phyloP scores from a whole-genome alignment of 495 filamentous ascomycete species.

The Jackrogersella multiformis region DNA sequence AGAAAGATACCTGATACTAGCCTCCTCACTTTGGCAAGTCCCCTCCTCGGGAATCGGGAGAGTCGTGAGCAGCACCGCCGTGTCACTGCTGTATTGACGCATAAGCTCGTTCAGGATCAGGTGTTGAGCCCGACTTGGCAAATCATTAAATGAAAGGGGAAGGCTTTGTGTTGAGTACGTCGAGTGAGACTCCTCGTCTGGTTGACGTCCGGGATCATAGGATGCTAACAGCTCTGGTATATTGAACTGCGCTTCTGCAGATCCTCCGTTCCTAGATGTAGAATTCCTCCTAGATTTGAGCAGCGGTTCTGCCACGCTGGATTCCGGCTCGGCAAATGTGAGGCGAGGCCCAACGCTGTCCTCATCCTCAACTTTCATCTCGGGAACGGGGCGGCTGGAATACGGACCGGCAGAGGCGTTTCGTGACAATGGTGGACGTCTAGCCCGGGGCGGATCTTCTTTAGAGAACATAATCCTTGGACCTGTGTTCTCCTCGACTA shows the following conservation, averaged over 20 bases:
- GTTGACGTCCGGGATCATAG: conserved; percentile 38
- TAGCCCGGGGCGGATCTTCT: conserved; percentile 43
- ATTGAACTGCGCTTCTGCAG: conserved; percentile 43
- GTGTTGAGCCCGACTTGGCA: conserved; percentile 84
- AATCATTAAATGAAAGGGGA: conserved; percentile 83
- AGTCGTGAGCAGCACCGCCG: conserved; percentile 84
- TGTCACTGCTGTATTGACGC: conserved; percentile 70
- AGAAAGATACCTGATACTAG: conserved; percentile 74
- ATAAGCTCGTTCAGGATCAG: conserved; percentile 88
- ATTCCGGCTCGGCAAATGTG: conserved; percentile 66
- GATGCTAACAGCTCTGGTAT: conserved; percentile 50
- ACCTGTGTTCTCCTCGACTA: conserved; percentile 68
- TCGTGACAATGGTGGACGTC: conserved; percentile 57
- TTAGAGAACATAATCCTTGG: conserved; percentile 83
- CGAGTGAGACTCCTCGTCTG: conserved; percentile 55
- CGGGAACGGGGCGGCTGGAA: conserved; percentile 69
- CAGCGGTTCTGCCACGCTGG: conserved; percentile 25
- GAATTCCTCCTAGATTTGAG: conserved; percentile 48
- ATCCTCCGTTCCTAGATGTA: conserved; percentile 23
- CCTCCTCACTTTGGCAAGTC: conserved; percentile 72
- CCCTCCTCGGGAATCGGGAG: conserved; percentile 80
- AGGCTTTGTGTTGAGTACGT: conserved; percentile 69
- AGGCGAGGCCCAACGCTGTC: conserved; percentile 70
- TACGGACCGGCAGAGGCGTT: conserved; percentile 64
- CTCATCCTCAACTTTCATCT: conserved; percentile 66